Evolutionary conservation across 352 stramenopile genomes (phyloP).

Genomic region (Phytophthora pluvialis): DNA sequence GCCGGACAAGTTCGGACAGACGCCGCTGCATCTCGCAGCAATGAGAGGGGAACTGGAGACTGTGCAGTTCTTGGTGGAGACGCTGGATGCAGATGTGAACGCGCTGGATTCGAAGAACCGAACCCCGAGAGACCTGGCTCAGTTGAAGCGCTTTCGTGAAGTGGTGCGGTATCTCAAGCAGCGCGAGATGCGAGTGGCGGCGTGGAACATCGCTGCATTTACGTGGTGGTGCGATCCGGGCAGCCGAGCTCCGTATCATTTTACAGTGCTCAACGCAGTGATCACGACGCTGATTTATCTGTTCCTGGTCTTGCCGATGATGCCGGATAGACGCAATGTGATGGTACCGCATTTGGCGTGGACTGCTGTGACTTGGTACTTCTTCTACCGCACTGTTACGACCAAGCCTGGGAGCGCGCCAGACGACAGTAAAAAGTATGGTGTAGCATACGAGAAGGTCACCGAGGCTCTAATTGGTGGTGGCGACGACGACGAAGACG

Average conservation of each 20-base stretch:
- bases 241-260: slow-evolving; percentile 73
- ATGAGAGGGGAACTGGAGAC: slow-evolving; percentile 75
- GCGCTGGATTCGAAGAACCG: slow-evolving; percentile 58
- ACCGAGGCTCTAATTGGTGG: slow-evolving; percentile 52
- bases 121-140: slow-evolving; percentile 67
- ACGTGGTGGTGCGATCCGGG: slow-evolving; percentile 62
- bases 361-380: slow-evolving; percentile 63
- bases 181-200: slow-evolving; percentile 27
- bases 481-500: slow-evolving; percentile 23
- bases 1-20: slow-evolving; percentile 78
- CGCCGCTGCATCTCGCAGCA: slow-evolving; percentile 82
- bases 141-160: slow-evolving; percentile 58
- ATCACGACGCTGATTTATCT: slow-evolving; percentile 54
- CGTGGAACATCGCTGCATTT: slow-evolving; percentile 69
- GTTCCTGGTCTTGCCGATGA: slow-evolving; percentile 54
- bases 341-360: slow-evolving; percentile 71
- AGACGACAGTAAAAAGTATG: slow-evolving; percentile 40
- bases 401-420: slow-evolving; percentile 61
- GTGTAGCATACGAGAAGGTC: slow-evolving; percentile 61
- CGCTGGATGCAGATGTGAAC: slow-evolving; percentile 67
- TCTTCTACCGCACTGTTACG: slow-evolving; percentile 70
- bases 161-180: slow-evolving; percentile 64
- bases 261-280: slow-evolving; percentile 63
- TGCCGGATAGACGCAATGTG: slow-evolving; percentile 61
- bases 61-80: slow-evolving; percentile 84